These are phyloP conservation scores for Aspergillus conjunctus DNA, from an alignment of 495 filamentous ascomycete species.

Conservation along the genomic window DNA sequence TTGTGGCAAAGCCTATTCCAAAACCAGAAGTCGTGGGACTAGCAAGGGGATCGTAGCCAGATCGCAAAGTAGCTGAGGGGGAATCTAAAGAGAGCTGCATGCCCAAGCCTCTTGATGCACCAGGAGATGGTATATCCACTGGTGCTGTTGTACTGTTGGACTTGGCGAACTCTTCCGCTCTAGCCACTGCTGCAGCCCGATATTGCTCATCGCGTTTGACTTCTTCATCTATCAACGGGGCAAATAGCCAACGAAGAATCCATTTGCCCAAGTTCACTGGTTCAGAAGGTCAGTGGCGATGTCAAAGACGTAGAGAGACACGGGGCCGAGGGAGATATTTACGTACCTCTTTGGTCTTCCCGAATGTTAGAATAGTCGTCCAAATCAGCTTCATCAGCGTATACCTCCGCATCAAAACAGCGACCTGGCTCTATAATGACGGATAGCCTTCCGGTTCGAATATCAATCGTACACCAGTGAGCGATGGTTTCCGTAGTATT, in stretches of 20 bases:
- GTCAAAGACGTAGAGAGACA: not conserved
- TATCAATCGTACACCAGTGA: slow-evolving; percentile 95
- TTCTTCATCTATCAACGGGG: slow-evolving; percentile 85
- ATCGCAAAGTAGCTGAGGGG: slow-evolving; percentile 63
- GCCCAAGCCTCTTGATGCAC: slow-evolving; percentile 48
- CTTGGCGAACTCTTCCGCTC: slow-evolving; percentile 57
- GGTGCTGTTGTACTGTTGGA: slow-evolving; percentile 60
- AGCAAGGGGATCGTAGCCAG: slow-evolving; percentile 59
- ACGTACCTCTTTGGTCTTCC: slow-evolving; percentile 92
- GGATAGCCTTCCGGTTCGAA: slow-evolving; percentile 84
- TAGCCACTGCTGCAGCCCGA: slow-evolving; percentile 64
- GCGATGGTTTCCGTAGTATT: slow-evolving; percentile 87
- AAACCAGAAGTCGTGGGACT: slow-evolving; percentile 71
- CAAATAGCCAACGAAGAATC: slow-evolving; percentile 92
- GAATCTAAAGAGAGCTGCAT: slow-evolving; percentile 48
- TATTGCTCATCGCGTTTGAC: slow-evolving; percentile 76
- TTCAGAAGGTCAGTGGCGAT: slow-evolving; percentile 2
- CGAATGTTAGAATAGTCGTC: slow-evolving; percentile 75
- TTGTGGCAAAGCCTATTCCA: slow-evolving; percentile 72
- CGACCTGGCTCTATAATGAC: slow-evolving; percentile 92
- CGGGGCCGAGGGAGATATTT: not conserved
- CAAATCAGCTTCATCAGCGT: slow-evolving; percentile 81
- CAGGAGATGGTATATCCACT: slow-evolving; percentile 63
- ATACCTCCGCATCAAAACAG: slow-evolving; percentile 97
- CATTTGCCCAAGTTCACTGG: slow-evolving; percentile 96